phyloP scores from a whole-genome alignment of 257 asterid species.

The Plantago elongata region DNA sequence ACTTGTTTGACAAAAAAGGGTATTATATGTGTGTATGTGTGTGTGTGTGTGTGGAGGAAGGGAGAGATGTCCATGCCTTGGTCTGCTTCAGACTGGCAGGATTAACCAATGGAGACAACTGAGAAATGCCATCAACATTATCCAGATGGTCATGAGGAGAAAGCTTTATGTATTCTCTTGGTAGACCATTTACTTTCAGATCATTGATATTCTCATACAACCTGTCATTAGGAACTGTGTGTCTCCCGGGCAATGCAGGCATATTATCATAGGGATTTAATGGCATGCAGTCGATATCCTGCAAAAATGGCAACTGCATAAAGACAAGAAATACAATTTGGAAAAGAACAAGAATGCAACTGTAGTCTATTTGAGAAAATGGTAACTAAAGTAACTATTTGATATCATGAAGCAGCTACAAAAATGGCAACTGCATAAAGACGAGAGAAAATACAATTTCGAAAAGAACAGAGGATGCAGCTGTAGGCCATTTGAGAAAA shows the following conservation, averaged over 20 bases:
- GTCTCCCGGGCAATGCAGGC: constrained; percentile 56
- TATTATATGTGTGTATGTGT: too few species aligned
- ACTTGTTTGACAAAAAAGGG: too few species aligned
- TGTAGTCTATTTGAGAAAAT: constrained; percentile 4
- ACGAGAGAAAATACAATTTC: too few species aligned
- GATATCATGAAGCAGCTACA: too few species aligned
- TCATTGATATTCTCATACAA: constrained; percentile 54
- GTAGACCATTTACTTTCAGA: constrained; percentile 44
- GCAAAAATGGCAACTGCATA: constrained; percentile 28
- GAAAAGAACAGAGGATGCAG: too few species aligned
- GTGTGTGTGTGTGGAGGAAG: background rate
- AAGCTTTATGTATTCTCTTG: constrained; percentile 44
- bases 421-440: too few species aligned
- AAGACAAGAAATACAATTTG: background rate
- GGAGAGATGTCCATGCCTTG: constrained; percentile 43
- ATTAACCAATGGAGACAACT: constrained; percentile 45
- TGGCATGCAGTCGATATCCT: constrained; percentile 97
- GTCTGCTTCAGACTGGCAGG: constrained; percentile 45
- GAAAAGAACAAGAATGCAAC: constrained; percentile 13
- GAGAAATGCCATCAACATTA: constrained; percentile 36
- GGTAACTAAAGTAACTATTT: background rate
- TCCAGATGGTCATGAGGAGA: constrained; percentile 44
- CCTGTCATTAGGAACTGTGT: constrained; percentile 43
- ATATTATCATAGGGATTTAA: constrained; percentile 63
- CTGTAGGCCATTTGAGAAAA: too few species aligned